Percentiles rank a stretch among this genome's conserved stretches.
Conservation (phyloP, 345 rosid genomes). For the Camelina neglecta region DNA sequence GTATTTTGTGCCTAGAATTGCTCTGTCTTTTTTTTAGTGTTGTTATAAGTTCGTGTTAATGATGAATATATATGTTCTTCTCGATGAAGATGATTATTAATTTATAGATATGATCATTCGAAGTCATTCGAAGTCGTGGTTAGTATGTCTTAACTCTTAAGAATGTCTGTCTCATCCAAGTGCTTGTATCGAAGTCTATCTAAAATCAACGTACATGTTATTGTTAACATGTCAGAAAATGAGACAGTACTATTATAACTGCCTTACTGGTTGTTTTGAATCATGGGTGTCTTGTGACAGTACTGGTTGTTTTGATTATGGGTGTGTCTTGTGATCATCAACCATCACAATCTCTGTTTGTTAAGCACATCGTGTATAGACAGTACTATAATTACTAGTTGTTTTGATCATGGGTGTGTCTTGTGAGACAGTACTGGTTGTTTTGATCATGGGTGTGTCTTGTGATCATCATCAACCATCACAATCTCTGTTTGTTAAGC, state of each 20-base stretch:
- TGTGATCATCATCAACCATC: not conserved
- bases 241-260: not conserved
- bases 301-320: not conserved
- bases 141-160: not conserved
- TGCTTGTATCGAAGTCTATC: not conserved
- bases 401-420: too few relatives aligned
- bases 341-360: not conserved
- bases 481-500: not conserved
- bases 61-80: constrained; percentile 20
- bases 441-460: not conserved
- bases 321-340: not conserved
- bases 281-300: too few relatives aligned
- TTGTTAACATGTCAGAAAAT: not conserved
- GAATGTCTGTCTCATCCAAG: not conserved
- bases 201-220: not conserved
- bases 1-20: constrained; percentile 13
- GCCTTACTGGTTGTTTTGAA: not conserved
- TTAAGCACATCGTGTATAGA: not conserved
- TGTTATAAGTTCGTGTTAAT: not conserved
- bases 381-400: not conserved
- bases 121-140: not conserved
- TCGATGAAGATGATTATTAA: not conserved
- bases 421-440: too few relatives aligned
- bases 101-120: not conserved
- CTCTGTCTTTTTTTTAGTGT: not conserved